Evolutionary conservation across 2,329 filamentous ascomycete genomes (phyloP).

Genomic region (Talaromyces sp.): DNA sequence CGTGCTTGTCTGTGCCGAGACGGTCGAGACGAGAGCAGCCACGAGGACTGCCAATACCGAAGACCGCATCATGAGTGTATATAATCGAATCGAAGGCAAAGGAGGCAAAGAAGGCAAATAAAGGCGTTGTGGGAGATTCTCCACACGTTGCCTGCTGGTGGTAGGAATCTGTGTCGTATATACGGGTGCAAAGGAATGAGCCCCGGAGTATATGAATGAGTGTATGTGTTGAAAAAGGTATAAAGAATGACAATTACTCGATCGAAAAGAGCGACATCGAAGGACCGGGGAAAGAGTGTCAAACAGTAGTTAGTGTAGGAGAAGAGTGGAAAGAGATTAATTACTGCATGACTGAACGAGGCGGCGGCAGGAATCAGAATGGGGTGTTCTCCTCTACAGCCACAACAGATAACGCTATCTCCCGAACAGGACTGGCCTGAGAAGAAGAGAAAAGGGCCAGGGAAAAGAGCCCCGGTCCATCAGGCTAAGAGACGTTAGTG

Average conservation of each 20-base stretch:
- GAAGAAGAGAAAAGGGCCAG: neutral
- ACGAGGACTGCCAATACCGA: conserved; percentile 14
- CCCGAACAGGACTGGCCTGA: neutral
- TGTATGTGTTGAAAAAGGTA: neutral
- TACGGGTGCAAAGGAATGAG: conserved; percentile 14
- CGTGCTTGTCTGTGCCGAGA: conserved; percentile 69
- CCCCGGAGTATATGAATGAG: conserved; percentile 7
- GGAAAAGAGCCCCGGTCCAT: neutral
- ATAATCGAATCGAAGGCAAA: neutral
- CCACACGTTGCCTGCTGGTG: neutral
- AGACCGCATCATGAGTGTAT: conserved; percentile 14
- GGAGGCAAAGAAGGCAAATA: neutral
- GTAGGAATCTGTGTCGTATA: neutral
- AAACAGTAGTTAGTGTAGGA: neutral
- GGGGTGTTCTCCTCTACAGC: neutral
- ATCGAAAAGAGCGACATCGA: conserved; percentile 14
- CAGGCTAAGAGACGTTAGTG: conserved; percentile 2
- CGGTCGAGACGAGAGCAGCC: conserved; percentile 29
- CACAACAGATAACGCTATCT: conserved; percentile 11
- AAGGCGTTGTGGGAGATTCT: conserved; percentile 4
- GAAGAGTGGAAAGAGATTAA: conserved; percentile 1
- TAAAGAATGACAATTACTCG: conserved; percentile 6
- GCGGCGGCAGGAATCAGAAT: neutral
- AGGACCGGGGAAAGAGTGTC: conserved; percentile 1
- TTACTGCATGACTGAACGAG: conserved; percentile 7